phyloP scores from a whole-genome alignment of 805 yeast genomes.

The Naumovozyma castellii region DNA sequence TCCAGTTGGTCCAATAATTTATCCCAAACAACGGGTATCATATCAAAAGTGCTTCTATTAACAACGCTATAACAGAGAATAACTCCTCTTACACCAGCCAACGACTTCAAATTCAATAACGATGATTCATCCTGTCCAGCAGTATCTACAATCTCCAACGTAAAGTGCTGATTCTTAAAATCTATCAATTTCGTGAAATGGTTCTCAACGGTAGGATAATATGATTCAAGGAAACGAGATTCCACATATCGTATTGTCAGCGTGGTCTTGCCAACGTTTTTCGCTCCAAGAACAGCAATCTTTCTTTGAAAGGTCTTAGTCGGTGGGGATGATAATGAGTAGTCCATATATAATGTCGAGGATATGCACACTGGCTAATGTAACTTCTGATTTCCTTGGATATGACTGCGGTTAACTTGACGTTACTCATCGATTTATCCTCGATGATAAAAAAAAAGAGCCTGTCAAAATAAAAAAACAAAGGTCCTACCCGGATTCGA shows the following conservation, averaged over 20 bases:
- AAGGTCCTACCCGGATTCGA: slow-evolving; percentile 80
- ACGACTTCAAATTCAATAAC: slow-evolving; percentile 64
- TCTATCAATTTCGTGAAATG: slow-evolving; percentile 64
- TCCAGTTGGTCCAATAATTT: slow-evolving; percentile 64
- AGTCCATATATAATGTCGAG: background rate
- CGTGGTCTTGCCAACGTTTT: slow-evolving; percentile 84
- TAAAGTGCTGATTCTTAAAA: slow-evolving; percentile 57
- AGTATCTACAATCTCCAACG: slow-evolving; percentile 79
- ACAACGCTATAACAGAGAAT: slow-evolving; percentile 74
- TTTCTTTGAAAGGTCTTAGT: slow-evolving; percentile 36
- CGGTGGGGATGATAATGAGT: background rate
- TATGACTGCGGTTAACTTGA: too few species aligned
- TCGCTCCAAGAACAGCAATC: slow-evolving; percentile 77
- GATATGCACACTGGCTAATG: too few species aligned
- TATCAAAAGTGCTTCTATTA: slow-evolving; percentile 66
- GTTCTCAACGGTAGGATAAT: slow-evolving; percentile 86
- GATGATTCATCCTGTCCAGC: slow-evolving; percentile 91
- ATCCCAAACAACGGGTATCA: slow-evolving; percentile 68
- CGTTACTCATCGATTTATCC: too few species aligned
- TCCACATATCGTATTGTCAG: slow-evolving; percentile 79
- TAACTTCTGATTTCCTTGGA: too few species aligned
- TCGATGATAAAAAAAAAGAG: too few species aligned
- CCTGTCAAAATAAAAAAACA: slow-evolving; percentile 12
- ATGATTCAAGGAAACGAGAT: slow-evolving; percentile 77
- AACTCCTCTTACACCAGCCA: slow-evolving; percentile 78